Percentiles rank a stretch among this genome's conserved stretches.
phyloP scores from a whole-genome alignment of 768 basidiomycete genomes.

The Leccinum subtestaceum region DNA sequence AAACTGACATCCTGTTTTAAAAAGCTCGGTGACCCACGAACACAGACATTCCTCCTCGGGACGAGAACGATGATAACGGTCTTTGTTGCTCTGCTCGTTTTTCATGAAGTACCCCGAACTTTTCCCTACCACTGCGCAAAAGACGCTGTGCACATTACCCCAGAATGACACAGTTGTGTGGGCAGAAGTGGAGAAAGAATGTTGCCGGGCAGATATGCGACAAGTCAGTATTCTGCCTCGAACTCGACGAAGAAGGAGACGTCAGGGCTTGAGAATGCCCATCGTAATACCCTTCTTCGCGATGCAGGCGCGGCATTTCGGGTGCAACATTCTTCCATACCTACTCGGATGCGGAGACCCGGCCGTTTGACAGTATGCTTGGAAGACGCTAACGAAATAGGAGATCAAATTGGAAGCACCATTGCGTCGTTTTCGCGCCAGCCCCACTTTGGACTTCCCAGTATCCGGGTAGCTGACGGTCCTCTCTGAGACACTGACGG shows the following conservation, averaged over 20 bases:
- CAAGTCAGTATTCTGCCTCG: conserved; percentile 2
- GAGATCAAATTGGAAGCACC: too few relatives aligned
- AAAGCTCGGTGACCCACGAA: conserved; percentile 11
- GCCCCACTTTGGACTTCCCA: too few relatives aligned
- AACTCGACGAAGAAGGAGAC: neutral
- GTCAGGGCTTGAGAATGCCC: neutral
- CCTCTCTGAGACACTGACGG: too few relatives aligned
- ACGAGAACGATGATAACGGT: conserved; percentile 19
- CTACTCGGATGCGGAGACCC: too few relatives aligned
- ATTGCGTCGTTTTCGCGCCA: too few relatives aligned
- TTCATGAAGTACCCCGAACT: conserved; percentile 7
- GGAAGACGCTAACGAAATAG: too few relatives aligned
- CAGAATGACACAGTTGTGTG: conserved; percentile 24
- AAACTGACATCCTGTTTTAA: conserved; percentile 17
- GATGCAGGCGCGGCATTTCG: conserved; percentile 17
- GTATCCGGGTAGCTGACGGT: too few relatives aligned
- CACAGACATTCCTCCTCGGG: conserved; percentile 10
- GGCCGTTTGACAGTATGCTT: too few relatives aligned
- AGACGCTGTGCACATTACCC: conserved; percentile 9
- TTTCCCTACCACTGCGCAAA: conserved; percentile 1
- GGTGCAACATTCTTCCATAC: too few relatives aligned
- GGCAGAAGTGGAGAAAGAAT: conserved; percentile 19
- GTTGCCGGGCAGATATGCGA: conserved; percentile 13
- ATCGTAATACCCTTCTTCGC: conserved; percentile 16
- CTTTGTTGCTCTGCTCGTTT: conserved; percentile 15